Base-by-base conservation (phyloP, 495 filamentous ascomycete genomes). In the Rusavskia elegans region DNA sequence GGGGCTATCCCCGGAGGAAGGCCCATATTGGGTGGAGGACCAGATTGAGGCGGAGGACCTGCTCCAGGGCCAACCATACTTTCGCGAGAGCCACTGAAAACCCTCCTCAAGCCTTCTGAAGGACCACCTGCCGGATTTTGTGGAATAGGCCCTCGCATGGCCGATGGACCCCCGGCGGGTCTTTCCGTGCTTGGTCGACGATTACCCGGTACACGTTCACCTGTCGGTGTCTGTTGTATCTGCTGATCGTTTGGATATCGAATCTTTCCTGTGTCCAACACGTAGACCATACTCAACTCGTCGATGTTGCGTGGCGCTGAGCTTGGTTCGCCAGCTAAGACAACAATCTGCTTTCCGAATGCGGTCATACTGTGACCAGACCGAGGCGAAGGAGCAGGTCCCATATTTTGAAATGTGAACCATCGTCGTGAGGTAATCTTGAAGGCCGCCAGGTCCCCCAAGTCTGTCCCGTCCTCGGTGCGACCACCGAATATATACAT, bases 401-500 rank as follows among this genome's bases (percentile, higher is more conserved):
- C 93, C 93, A 99, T 99, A 59, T 99, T 99, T 61, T 97, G 93
- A 68, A 99, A 99, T 11, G 90, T 97, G 62, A 96, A 99, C 93
- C 93, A 99, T 37, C 93, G 82, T 52, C 84, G 80, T 6, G 86
- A 84, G 2, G 82, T 78, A 55, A 99, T 97, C 21, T 89, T 80
- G 68, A 99, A 99, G 2, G 93, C 92, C 1, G 93, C 90, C 45
- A 99, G 68, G 64, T 99, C 93, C 20, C 92, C 93, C 19, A 97
- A 69, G 62, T 97, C 93, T 27, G 80, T 74, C 0, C 93, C 93
- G 48, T 94, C 87, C 59, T 95, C 85, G 5, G 85, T 94, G 44
- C 93, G 82, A n/a, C 93, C 93, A 55, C 93, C 93, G 63, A 99
- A 99, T 52, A 97, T 84, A 66, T 99, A 99, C 93, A 99, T 99